phyloP scores from a whole-genome alignment of 805 yeast genomes.

The Martiniozyma abietophila region DNA sequence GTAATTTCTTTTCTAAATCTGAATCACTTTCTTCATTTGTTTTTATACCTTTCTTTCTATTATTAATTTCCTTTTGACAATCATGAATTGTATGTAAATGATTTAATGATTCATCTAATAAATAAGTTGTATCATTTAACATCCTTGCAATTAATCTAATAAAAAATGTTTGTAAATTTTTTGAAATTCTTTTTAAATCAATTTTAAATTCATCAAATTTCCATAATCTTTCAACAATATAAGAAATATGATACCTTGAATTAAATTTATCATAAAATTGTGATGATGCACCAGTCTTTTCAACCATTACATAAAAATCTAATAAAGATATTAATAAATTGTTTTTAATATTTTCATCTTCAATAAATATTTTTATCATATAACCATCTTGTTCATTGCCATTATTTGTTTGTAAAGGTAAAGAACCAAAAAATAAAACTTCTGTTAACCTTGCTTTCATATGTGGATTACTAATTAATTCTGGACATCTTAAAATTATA shows the following conservation, averaged over 20 bases:
- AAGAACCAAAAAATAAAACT: slow-evolving; percentile 64
- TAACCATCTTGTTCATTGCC: slow-evolving; percentile 58
- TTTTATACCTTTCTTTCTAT: slow-evolving; percentile 31
- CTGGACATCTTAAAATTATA: slow-evolving; percentile 73
- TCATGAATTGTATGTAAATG: slow-evolving; percentile 71
- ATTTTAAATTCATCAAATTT: slow-evolving; percentile 54
- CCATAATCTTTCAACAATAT: slow-evolving; percentile 79
- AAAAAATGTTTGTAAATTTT: slow-evolving; percentile 69
- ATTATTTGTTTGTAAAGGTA: slow-evolving; percentile 34
- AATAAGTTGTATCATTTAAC: slow-evolving; percentile 87
- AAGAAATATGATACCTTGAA: slow-evolving; percentile 77
- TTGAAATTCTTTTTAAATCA: slow-evolving; percentile 63
- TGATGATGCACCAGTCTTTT: slow-evolving; percentile 88
- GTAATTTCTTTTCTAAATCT: slow-evolving; percentile 49
- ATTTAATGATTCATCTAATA: slow-evolving; percentile 82
- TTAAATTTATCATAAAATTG: slow-evolving; percentile 96
- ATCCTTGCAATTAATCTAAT: slow-evolving; percentile 88
- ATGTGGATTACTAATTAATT: slow-evolving; percentile 84
- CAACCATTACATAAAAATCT: slow-evolving; percentile 89
- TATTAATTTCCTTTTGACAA: slow-evolving; percentile 55
- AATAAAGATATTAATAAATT: slow-evolving; percentile 74
- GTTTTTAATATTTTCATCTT: slow-evolving; percentile 50
- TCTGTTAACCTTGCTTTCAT: slow-evolving; percentile 80
- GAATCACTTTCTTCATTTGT: slow-evolving; percentile 45
- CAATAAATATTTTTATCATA: slow-evolving; percentile 55